Conservation (phyloP, 306 rosid genomes). For the Medicago truncatula region DNA sequence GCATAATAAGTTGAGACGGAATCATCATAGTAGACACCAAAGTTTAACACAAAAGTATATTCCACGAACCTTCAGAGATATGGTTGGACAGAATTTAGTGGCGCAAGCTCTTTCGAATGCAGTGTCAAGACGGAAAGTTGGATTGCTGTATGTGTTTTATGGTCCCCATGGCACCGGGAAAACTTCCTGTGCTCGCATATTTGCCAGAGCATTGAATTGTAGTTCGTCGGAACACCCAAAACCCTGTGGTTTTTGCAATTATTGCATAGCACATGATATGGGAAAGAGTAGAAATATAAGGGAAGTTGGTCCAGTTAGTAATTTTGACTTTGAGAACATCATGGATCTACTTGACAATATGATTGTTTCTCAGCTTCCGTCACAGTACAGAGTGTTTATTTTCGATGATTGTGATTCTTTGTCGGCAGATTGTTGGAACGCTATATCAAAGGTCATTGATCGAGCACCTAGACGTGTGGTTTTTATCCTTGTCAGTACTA, state of each 20-base stretch:
- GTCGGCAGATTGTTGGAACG: slow-evolving; percentile 89
- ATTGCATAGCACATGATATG: slow-evolving; percentile 77
- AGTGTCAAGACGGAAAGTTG: slow-evolving; percentile 74
- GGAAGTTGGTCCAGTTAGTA: slow-evolving; percentile 95
- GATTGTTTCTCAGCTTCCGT: slow-evolving; percentile 75
- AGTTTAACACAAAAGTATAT: slow-evolving; percentile 85
- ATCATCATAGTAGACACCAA: slow-evolving; percentile 69
- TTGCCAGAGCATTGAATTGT: slow-evolving; percentile 94
- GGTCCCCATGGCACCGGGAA: slow-evolving; percentile 99
- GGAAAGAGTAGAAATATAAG: slow-evolving; percentile 81
- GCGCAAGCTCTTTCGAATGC: slow-evolving; percentile 98
- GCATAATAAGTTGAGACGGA: slow-evolving; percentile 64
- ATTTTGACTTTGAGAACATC: slow-evolving; percentile 84
- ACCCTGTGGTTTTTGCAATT: slow-evolving; percentile 95
- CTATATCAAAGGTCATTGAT: slow-evolving; percentile 94
- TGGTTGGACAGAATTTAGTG: slow-evolving; percentile 94
- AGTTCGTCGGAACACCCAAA: slow-evolving; percentile 76
- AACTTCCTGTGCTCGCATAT: slow-evolving; percentile 90
- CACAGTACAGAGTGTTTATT: slow-evolving; percentile 84
- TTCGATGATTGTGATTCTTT: slow-evolving; percentile 92
- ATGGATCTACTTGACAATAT: slow-evolving; percentile 81
- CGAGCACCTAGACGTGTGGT: slow-evolving; percentile 96
- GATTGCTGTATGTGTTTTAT: slow-evolving; percentile 84
- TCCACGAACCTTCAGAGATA: slow-evolving; percentile 86
- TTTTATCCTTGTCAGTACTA: slow-evolving; percentile 94